phyloP scores from a whole-genome alignment of 2,329 filamentous ascomycete species.

The Trichoderma polysporum region DNA sequence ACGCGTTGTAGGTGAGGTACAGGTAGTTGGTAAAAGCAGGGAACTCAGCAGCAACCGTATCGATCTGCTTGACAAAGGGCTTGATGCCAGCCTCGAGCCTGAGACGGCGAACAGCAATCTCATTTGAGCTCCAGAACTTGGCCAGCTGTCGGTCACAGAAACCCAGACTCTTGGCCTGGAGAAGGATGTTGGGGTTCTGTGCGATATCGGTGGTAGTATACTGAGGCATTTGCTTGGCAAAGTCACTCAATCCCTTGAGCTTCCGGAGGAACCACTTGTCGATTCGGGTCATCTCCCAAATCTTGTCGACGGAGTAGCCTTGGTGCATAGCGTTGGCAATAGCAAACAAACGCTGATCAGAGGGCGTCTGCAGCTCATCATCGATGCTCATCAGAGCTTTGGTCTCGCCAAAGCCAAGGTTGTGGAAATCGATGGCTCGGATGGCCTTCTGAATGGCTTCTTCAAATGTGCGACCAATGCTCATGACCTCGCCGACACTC shows the following conservation, averaged over 20 bases:
- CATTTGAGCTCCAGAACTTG: conserved; percentile 92
- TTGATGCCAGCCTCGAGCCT: conserved; percentile 83
- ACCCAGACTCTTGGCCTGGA: conserved; percentile 86
- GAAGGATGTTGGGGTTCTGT: conserved; percentile 64
- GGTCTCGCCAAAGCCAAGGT: conserved; percentile 91
- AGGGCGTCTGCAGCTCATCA: conserved; percentile 93
- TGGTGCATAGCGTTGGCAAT: conserved; percentile 97
- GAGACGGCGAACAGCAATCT: conserved; percentile 80
- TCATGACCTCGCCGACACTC: conserved; percentile 99
- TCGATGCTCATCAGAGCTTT: conserved; percentile 93
- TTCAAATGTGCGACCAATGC: conserved; percentile 93
- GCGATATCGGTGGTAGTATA: conserved; percentile 65
- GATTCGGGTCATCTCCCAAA: conserved; percentile 97
- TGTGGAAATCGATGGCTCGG: conserved; percentile 90
- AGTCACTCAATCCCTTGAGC: conserved; percentile 87
- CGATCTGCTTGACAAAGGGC: conserved; percentile 95
- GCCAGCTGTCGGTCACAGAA: conserved; percentile 94
- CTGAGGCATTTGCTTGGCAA: conserved; percentile 73
- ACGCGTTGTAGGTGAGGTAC: conserved; percentile 93
- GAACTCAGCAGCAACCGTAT: conserved; percentile 97
- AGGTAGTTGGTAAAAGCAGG: conserved; percentile 93
- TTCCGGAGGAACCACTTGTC: conserved; percentile 98
- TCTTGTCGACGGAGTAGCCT: conserved; percentile 92
- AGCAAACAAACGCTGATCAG: conserved; percentile 94
- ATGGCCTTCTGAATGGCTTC: conserved; percentile 99